Evolutionary conservation across 2,329 filamentous ascomycete genomes (phyloP), one percentile per base, ranked within the genome.

Genomic region (Coleophoma cylindrospora): DNA sequence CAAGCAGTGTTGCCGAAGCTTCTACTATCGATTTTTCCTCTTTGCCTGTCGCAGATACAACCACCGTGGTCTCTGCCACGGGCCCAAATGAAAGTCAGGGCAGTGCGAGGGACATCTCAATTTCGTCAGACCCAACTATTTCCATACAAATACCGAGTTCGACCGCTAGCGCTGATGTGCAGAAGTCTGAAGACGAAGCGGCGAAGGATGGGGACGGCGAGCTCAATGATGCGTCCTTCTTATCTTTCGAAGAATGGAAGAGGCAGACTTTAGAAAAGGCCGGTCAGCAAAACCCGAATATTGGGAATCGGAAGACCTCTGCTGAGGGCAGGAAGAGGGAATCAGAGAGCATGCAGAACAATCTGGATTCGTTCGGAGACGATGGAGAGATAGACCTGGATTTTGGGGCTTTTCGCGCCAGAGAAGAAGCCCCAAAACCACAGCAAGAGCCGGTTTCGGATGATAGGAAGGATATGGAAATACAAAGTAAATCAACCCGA

Each of bases 201-300:
- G 10, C 12, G 1, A 44, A 44, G 15, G 41, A 45, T 14, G 48
- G 54, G 3, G 60, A 63, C 19, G 62, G 58, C 22, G 62, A 66
- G 50, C 48, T 66, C 27, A 59, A 63, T 33, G 87, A 89, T 58
- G 80, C 85, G 43, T 86, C 91, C 7, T 97, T 97, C 66, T 83
- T 97, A 61, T 96, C 94, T 0, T 99, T 99, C 61, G 94, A 97
- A 66, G 92, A 97, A 62, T 99, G 94, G 94, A 97, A 96, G 71
- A 89, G 87, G 63, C 87, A 91, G 74, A 96, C 95, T 71, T 73
- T 97, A 15, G 88, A 86, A 47, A 89, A 90, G 64, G 86, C 83
- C 3, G 92, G 90, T 12, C 92, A 96, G 63, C 90, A 74, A 64
- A 87, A 70, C 57, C 89, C 78, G 68, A 84, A 78, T 68, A 77